These are phyloP conservation scores for Acmispon strigosus DNA, from an alignment of 306 rosid species.

Conservation along the genomic window DNA sequence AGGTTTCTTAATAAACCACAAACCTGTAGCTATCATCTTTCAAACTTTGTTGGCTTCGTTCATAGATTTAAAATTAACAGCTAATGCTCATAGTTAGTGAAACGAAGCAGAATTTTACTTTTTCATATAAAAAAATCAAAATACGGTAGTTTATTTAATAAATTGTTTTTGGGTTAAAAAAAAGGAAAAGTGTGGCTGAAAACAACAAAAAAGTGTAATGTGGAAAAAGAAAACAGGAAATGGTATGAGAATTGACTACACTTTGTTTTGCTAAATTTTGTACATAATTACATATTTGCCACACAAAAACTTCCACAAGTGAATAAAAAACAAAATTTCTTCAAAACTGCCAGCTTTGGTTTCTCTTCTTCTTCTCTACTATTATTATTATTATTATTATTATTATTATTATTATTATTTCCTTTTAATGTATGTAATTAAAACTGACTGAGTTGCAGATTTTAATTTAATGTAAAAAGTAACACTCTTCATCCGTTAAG, in stretches of 20 bases:
- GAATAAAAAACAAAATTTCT: not conserved
- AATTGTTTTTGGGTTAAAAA: not conserved
- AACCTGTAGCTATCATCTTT: conserved; percentile 1
- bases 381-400: not conserved
- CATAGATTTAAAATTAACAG: conserved; percentile 23
- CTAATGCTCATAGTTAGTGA: not conserved
- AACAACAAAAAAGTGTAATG: not conserved
- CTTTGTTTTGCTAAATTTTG: not conserved
- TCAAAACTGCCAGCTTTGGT: not conserved
- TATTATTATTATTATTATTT: not conserved
- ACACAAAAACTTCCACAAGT: not conserved
- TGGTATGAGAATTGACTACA: conserved; percentile 21
- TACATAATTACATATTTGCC: not conserved
- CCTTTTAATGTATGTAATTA: not conserved
- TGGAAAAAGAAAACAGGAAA: not conserved
- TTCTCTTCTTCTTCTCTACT: not conserved
- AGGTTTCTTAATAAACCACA: conserved; percentile 25
- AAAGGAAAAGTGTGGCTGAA: not conserved
- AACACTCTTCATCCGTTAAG: conserved; percentile 11
- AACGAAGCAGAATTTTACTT: not conserved
- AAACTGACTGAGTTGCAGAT: not conserved
- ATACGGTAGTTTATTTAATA: not conserved
- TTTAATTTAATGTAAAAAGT: conserved; percentile 1
- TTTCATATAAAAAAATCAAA: not conserved
- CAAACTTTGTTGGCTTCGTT: conserved; percentile 21